Evolutionary conservation across 2,329 filamentous ascomycete species (phyloP), one percentile per base, ranked within the genome.

Genomic region (Chalara sp.): DNA sequence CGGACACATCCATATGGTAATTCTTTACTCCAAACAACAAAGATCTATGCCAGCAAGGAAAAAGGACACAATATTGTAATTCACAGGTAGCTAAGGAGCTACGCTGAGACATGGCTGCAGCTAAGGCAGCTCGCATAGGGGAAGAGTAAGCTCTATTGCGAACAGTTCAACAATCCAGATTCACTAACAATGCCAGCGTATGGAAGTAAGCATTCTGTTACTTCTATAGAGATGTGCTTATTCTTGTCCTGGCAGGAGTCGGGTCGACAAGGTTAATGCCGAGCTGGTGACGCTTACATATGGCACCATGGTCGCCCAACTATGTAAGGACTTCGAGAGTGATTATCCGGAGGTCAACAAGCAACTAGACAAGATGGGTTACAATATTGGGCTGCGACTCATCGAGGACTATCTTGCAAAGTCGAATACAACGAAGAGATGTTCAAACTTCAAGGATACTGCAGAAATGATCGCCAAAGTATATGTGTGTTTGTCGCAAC

Each of bases 341-440:
- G 89, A 97, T 72, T 99, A 99, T 67, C 76, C 81, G 47, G 90
- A 97, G 68, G 92, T 99, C 67, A 99, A 99, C 73, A 90, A 92
- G 69, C 93, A 99, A 69, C 79, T 99, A 43, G 93, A 99, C 67
- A 95, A 92, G 72, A 99, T 99, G 93, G 93, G 93, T 50, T 96
- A 97, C 73, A 97, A 97, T 65, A 99, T 99, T 58, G 93, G 93
- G 31, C 77, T 97, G 65, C 87, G 93, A 37, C 73, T 99, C 58
- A 96, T 99, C 61, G 93, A 99, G 63, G 93, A 99, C 71, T 99
- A 96, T 65, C 82, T 99, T 13, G 93, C 93, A 62, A 97, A 96
- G 70, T 93, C 90, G 5, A 92, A 89, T 61, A 89, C 87, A 2
- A 85, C 85, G 79, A 88, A 89, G 61, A 80, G 90, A 57, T 99